Evolutionary conservation across 306 rosid genomes (phyloP).

Genomic region (Arachis hypogaea): DNA sequence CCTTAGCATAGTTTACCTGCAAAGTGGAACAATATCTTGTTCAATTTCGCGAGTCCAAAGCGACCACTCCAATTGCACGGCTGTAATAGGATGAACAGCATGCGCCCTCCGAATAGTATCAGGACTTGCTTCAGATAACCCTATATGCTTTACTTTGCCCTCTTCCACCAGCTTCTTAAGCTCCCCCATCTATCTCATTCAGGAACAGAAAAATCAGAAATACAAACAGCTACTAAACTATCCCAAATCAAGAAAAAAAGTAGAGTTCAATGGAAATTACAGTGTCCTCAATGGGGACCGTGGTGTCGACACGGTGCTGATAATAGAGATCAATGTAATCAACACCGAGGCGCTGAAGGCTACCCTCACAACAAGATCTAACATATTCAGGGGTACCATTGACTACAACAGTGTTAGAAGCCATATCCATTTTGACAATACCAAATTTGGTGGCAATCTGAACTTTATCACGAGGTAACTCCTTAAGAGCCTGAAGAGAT

Average conservation of each 20-base stretch:
- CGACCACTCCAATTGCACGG: slow-evolving; percentile 79
- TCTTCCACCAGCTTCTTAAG: slow-evolving; percentile 66
- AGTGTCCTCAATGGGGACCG: slow-evolving; percentile 81
- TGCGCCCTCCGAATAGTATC: slow-evolving; percentile 79
- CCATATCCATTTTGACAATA: slow-evolving; percentile 44
- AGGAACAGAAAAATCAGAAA: slow-evolving; percentile 27
- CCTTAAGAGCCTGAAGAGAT: slow-evolving; percentile 61
- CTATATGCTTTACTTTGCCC: slow-evolving; percentile 69
- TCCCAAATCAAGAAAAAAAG: not conserved
- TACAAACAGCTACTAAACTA: not conserved
- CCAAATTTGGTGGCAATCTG: slow-evolving; percentile 90
- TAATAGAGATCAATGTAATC: slow-evolving; percentile 84
- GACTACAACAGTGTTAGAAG: slow-evolving; percentile 36
- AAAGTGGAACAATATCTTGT: slow-evolving; percentile 64
- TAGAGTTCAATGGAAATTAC: slow-evolving; percentile 44
- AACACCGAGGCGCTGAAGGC: slow-evolving; percentile 74
- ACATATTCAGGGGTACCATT: slow-evolving; percentile 86
- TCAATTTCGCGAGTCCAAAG: slow-evolving; percentile 81
- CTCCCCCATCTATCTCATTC: slow-evolving; percentile 57
- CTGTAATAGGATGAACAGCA: slow-evolving; percentile 80
- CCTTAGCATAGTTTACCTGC: slow-evolving; percentile 50
- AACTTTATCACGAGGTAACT: slow-evolving; percentile 71
- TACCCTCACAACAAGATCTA: slow-evolving; percentile 74
- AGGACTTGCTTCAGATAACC: slow-evolving; percentile 69
- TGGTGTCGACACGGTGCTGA: slow-evolving; percentile 77